Base-by-base conservation (phyloP, 345 rosid genomes). In the Jatropha curcas region DNA sequence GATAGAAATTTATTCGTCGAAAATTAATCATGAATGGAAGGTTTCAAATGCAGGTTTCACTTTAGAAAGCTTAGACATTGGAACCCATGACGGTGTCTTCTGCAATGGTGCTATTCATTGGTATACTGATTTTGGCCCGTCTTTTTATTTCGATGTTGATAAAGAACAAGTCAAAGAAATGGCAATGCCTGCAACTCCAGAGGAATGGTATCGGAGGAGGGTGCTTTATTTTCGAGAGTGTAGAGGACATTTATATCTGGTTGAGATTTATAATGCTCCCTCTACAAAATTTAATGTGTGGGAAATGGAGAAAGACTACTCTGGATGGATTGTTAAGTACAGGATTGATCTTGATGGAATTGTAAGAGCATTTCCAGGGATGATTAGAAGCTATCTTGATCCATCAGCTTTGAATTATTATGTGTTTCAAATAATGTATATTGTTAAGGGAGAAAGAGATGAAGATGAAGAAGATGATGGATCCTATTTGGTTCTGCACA, bases 1-100 rank as follows among this genome's bases (percentile, higher is more conserved):
- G 66, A 59, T 84, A 9, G 77, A 71, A 57, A 80, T 84, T 20
- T 84, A 80, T 59, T 68, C 88, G 22, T 73, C 81, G 0, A 55
- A 73, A 65, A 31, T 74, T 11, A 27, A 20, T 2, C 27, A 14
- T n/a, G n/a, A n/a, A 5, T 73, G 74, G 81, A 71, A 37, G 66
- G 19, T 43, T 5, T 55, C 61, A 31, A 64, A 27, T 25, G 52
- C 27, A 25, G 24, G 33, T 7, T 64, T 73, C 24, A 34, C 27
- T 19, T 28, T 67, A 0, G 51, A 65, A 13, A 35, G 39, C n/a
- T 34, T 34, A 6, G 4, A 33, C 2, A 7, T 48, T 48, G 2
- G 7, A 33, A 0, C 37, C n/a, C 13, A 22, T 20, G 27, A 30
- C 56, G 67, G 66, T 8, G 70, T 68, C 55, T 77, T 63, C 24